phyloP scores from a whole-genome alignment of 805 yeast species.

The Metschnikowia continentalis region DNA sequence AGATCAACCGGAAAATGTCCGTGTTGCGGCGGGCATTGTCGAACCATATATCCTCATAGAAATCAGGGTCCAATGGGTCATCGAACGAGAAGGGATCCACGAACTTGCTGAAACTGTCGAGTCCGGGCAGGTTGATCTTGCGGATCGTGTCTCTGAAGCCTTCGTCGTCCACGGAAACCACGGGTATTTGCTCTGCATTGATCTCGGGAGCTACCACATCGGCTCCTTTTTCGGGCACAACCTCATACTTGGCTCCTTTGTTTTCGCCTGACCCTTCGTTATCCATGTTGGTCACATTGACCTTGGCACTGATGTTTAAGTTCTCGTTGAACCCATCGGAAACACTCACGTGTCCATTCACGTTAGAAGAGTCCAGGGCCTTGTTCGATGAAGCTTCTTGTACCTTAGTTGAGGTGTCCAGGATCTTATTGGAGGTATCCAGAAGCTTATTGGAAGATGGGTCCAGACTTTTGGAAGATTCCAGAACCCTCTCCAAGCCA shows the following conservation, averaged over 20 bases:
- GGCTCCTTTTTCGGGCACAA: constrained; percentile 11
- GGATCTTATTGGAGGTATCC: too few species aligned
- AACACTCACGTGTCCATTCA: background rate
- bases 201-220: constrained; percentile 21
- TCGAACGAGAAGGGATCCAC: constrained; percentile 86
- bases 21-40: constrained; percentile 83
- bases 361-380: background rate
- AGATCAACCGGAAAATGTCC: constrained; percentile 71
- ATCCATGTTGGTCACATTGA: constrained; percentile 8
- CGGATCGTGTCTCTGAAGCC: constrained; percentile 41
- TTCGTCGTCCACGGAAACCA: constrained; percentile 40
- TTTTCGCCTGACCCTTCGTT: constrained; percentile 2
- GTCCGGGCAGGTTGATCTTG: constrained; percentile 35
- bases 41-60: constrained; percentile 83
- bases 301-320: constrained; percentile 7
- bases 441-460: too few species aligned
- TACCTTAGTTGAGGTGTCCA: too few species aligned
- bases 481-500: too few species aligned
- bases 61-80: constrained; percentile 81
- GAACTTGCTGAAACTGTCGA: constrained; percentile 39
- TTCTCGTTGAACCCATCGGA: background rate
- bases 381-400: background rate
- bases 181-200: constrained; percentile 18
- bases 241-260: constrained; percentile 16
- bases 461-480: too few species aligned